Percentiles rank a stretch among this genome's conserved stretches.
These are phyloP conservation scores for Backusella morwellensis DNA, from an alignment of 192 early-diverging fungal genomes.

Conservation along the genomic window DNA sequence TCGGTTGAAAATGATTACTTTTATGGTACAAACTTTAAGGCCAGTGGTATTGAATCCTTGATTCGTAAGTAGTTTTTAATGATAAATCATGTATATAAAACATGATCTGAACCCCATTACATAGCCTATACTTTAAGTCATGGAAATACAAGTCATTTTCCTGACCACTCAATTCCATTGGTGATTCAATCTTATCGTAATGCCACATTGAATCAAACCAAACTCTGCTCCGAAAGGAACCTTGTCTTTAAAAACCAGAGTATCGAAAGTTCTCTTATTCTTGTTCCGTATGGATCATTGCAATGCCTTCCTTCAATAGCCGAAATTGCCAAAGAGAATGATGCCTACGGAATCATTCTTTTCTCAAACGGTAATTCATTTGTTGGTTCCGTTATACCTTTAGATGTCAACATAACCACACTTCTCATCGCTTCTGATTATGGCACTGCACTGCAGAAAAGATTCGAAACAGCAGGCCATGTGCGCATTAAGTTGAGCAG, in stretches of 20 bases:
- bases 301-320: background rate
- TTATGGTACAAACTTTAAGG: slow-evolving; percentile 36
- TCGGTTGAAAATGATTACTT: slow-evolving; percentile 43
- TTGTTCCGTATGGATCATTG: background rate
- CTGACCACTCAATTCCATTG: background rate
- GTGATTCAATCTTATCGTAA: background rate
- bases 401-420: background rate
- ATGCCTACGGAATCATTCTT: slow-evolving; percentile 24
- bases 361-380: slow-evolving; percentile 30
- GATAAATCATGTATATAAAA: background rate
- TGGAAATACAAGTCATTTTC: slow-evolving; percentile 41
- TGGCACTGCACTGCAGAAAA: slow-evolving; percentile 42
- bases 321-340: background rate
- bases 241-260: background rate
- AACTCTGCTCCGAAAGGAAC: background rate
- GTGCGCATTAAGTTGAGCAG: slow-evolving; percentile 33
- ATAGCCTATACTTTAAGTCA: slow-evolving; percentile 52
- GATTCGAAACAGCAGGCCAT: slow-evolving; percentile 33
- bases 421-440: slow-evolving; percentile 29
- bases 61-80: slow-evolving; percentile 10
- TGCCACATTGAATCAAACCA: background rate
- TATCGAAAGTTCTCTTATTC: background rate
- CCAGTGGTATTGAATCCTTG: slow-evolving; percentile 10
- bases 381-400: background rate
- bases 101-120: background rate